A percentile compares a stretch with the other conserved stretches of the same genome.
These are phyloP conservation scores for Yamadazyma trypodendri DNA, from an alignment of 1,139 yeast genomes.

Conservation along the genomic window DNA sequence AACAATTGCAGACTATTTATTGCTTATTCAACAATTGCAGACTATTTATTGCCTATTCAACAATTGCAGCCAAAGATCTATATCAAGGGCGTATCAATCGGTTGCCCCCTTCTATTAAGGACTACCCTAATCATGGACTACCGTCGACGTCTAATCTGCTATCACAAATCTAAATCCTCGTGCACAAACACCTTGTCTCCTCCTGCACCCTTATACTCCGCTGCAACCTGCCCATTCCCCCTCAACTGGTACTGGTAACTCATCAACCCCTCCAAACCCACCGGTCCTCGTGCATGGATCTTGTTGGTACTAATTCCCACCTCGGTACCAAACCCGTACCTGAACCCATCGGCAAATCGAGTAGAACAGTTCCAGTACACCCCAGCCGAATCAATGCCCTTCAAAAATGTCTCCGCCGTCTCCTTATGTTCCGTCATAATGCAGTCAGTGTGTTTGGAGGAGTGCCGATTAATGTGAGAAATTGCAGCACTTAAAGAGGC, in stretches of 20 bases:
- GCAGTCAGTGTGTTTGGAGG: constrained; percentile 95
- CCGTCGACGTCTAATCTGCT: too few species aligned
- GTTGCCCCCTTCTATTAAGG: too few species aligned
- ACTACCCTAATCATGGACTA: too few species aligned
- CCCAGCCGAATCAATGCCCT: constrained; percentile 92
- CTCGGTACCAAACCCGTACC: constrained; percentile 98
- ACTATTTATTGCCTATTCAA: too few species aligned
- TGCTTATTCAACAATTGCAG: too few species aligned
- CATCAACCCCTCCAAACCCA: constrained; percentile 94
- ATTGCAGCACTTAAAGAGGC: constrained; percentile 67
- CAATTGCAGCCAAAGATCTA: too few species aligned
- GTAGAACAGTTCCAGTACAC: constrained; percentile 99
- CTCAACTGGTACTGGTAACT: constrained; percentile 91
- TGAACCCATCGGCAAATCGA: constrained; percentile 96
- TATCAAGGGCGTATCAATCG: too few species aligned
- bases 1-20: too few species aligned
- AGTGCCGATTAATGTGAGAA: constrained; percentile 79
- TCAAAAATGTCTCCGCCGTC: constrained; percentile 72
- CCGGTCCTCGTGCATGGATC: constrained; percentile 98
- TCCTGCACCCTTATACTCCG: constrained; percentile 91
- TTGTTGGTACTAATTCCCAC: constrained; percentile 97
- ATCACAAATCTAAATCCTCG: too few species aligned
- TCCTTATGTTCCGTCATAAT: constrained; percentile 74
- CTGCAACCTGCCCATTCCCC: constrained; percentile 90
- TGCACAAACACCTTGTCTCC: constrained; percentile 81